Evolutionary conservation across 1,284 basidiomycete species (phyloP).

Genomic region (Heliocybe sulcata): DNA sequence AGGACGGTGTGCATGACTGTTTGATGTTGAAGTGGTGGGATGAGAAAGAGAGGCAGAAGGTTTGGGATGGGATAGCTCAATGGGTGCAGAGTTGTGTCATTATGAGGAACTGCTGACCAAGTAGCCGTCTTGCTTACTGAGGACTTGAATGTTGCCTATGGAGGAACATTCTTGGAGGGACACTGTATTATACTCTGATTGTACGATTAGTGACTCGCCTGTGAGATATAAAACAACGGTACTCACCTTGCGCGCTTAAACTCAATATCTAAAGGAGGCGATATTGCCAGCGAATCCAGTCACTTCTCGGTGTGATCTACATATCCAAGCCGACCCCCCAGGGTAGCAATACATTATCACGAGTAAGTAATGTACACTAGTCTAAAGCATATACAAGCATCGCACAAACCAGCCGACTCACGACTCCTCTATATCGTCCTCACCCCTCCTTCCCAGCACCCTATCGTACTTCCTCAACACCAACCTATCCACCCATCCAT

Average conservation of each 20-base stretch:
- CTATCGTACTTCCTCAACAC: conserved; percentile 58
- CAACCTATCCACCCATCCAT: conserved; percentile 77
- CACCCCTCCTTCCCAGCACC: conserved; percentile 18
- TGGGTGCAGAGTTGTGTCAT: conserved; percentile 16
- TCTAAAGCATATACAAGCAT: background rate
- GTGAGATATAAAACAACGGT: too few species aligned
- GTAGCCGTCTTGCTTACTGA: too few species aligned
- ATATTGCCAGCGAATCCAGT: too few species aligned
- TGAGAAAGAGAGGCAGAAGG: conserved; percentile 21
- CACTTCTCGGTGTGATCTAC: too few species aligned
- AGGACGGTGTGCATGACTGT: conserved; percentile 28
- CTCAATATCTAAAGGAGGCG: too few species aligned
- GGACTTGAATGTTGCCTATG: too few species aligned
- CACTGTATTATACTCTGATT: too few species aligned
- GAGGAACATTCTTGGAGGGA: too few species aligned
- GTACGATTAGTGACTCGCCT: too few species aligned
- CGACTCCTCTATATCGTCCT: background rate
- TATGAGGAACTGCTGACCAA: background rate
- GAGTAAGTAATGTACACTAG: background rate
- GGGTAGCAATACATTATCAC: background rate
- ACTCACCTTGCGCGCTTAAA: too few species aligned
- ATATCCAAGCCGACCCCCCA: background rate
- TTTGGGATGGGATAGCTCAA: conserved; percentile 22
- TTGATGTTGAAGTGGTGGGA: conserved; percentile 28
- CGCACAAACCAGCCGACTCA: background rate